phyloP scores from a whole-genome alignment of 2,329 filamentous ascomycete genomes.

The Alternaria triticimaculans region DNA sequence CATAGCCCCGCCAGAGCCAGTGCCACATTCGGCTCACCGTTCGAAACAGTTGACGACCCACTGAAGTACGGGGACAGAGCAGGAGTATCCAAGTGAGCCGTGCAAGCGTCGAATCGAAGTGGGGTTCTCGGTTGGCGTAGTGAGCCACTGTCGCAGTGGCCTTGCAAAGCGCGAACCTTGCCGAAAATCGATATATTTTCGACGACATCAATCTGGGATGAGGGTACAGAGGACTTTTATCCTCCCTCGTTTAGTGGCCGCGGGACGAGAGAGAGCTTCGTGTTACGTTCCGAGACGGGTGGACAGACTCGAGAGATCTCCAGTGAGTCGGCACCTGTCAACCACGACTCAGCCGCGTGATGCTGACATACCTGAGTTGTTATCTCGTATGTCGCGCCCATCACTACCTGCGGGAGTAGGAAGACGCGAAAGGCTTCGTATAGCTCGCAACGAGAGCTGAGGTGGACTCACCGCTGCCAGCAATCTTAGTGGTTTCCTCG shows the following conservation, averaged over 20 bases:
- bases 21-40: conserved; percentile 14
- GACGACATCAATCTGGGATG: conserved; percentile 10
- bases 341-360: conserved; percentile 33
- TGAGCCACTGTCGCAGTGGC: conserved; percentile 4
- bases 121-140: conserved; percentile 1
- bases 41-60: conserved; percentile 9
- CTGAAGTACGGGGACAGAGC: conserved; percentile 1
- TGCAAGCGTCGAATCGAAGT: not conserved
- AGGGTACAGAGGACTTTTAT: conserved; percentile 12
- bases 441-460: conserved; percentile 17
- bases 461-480: conserved; percentile 15
- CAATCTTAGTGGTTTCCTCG: conserved; percentile 5
- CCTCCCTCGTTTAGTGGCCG: conserved; percentile 1
- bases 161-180: conserved; percentile 13
- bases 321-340: conserved; percentile 19
- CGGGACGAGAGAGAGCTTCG: not conserved
- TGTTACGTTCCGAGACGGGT: conserved; percentile 13
- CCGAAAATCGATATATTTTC: conserved; percentile 15
- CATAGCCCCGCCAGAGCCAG: conserved; percentile 12
- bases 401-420: conserved; percentile 19
- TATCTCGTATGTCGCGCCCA: conserved; percentile 17
- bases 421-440: conserved; percentile 20
- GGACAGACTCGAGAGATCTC: conserved; percentile 7
- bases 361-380: conserved; percentile 24
- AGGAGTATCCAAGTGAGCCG: not conserved